phyloP scores from a whole-genome alignment of 2,329 filamentous ascomycete genomes.

The Xenosphaeropsis pyriputrescens region DNA sequence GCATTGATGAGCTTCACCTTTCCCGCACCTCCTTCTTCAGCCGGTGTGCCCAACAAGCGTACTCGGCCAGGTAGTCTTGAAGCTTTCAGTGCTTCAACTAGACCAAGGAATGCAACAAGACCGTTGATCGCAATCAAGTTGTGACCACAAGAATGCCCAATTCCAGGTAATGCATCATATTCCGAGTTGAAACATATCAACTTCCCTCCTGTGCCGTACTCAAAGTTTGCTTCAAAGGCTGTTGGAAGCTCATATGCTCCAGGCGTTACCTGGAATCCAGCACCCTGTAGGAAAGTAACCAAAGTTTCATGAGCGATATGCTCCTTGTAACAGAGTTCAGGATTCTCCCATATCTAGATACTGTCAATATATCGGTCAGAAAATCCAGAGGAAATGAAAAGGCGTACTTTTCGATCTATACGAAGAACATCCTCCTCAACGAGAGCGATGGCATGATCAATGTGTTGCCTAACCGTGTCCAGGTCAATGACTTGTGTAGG shows the following conservation, averaged over 20 bases:
- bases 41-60: conserved; percentile 15
- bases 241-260: conserved; percentile 36
- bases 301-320: conserved; percentile 34
- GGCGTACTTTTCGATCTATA: conserved; percentile 1
- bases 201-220: conserved; percentile 25
- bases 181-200: conserved; percentile 28
- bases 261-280: conserved; percentile 29
- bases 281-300: conserved; percentile 24
- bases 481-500: too few species aligned
- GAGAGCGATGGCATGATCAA: too few species aligned
- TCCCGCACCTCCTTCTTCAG: conserved; percentile 17
- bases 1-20: conserved; percentile 27
- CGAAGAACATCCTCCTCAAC: neutral
- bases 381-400: neutral
- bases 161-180: conserved; percentile 28
- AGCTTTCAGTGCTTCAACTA: conserved; percentile 9
- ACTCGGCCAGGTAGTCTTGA: conserved; percentile 13
- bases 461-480: too few species aligned
- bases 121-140: conserved; percentile 23
- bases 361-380: too few species aligned
- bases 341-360: conserved; percentile 27
- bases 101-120: too few species aligned
- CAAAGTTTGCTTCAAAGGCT: conserved; percentile 29
- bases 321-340: conserved; percentile 36
- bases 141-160: conserved; percentile 27